phyloP scores from a whole-genome alignment of 225 moss, liverwort and hornwort genomes.

The Marchantia paleacea region DNA sequence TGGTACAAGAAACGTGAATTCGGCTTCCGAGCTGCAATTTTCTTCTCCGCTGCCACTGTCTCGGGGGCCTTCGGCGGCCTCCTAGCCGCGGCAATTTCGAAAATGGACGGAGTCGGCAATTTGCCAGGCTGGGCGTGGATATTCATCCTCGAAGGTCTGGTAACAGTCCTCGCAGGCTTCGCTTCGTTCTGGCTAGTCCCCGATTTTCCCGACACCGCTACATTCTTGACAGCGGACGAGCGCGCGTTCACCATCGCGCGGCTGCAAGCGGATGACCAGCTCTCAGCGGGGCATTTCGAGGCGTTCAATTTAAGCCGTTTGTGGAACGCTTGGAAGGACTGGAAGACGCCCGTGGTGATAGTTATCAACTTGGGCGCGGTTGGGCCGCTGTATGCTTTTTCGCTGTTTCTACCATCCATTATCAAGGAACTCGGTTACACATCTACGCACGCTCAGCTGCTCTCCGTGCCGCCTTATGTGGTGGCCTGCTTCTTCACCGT shows the following conservation, averaged over 20 bases:
- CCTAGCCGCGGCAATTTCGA: not conserved
- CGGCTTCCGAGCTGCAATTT: not conserved
- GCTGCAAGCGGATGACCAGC: not conserved
- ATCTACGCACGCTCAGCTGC: not conserved
- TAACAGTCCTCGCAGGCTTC: not conserved
- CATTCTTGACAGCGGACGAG: not conserved
- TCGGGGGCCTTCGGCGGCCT: slow-evolving; percentile 12
- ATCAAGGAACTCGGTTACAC: not conserved
- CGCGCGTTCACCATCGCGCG: not conserved
- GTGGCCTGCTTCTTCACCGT: not conserved
- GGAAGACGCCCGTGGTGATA: not conserved
- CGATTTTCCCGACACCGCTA: slow-evolving; percentile 4
- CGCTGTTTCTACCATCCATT: not conserved
- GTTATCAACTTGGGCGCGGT: not conserved
- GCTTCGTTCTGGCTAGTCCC: slow-evolving; percentile 1
- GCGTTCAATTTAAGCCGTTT: not conserved
- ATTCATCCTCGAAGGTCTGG: not conserved
- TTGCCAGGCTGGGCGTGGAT: slow-evolving; percentile 10
- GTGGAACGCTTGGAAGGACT: not conserved
- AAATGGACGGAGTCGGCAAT: not conserved
- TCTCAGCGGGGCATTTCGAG: not conserved
- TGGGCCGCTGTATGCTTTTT: not conserved
- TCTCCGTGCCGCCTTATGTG: not conserved
- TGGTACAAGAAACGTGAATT: slow-evolving; percentile 11
- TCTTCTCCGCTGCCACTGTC: not conserved